Conservation (phyloP, 495 filamentous ascomycete species). For the Penicillium simplicissimum region DNA sequence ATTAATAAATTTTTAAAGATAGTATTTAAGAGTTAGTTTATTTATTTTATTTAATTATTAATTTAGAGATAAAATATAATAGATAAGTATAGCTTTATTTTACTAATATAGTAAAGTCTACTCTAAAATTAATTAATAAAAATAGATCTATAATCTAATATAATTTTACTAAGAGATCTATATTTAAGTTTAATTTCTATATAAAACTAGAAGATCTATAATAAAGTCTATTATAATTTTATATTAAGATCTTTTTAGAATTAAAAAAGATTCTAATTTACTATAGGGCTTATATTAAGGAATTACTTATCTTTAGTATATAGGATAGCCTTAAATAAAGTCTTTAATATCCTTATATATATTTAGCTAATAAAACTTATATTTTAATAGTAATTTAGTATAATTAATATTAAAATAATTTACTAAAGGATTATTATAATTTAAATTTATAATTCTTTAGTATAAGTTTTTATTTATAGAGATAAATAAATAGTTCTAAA, state of each 20-base stretch:
- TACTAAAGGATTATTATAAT: not conserved
- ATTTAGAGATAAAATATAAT: not conserved
- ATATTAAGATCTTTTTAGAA: not conserved
- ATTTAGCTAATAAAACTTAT: too few relatives aligned
- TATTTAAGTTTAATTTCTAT: not conserved
- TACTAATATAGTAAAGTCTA: too few relatives aligned
- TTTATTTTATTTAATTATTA: not conserved
- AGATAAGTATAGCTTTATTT: not conserved
- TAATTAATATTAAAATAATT: not conserved
- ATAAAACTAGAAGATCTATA: too few relatives aligned
- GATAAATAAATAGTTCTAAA: not conserved
- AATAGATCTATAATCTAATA: too few relatives aligned
- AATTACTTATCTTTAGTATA: not conserved
- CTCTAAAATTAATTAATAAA: constrained; percentile 2
- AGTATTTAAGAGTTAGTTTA: not conserved
- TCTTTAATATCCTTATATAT: too few relatives aligned
- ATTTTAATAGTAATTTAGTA: not conserved
- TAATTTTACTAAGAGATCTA: not conserved
- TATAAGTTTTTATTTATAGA: not conserved
- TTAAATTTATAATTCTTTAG: not conserved
- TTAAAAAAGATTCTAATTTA: not conserved
- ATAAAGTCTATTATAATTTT: too few relatives aligned
- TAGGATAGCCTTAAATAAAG: not conserved
- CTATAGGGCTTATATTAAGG: not conserved
- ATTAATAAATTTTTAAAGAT: not conserved